Base-by-base conservation (phyloP, 202 grass and related monocot genomes). In the Zoysia matrella region DNA sequence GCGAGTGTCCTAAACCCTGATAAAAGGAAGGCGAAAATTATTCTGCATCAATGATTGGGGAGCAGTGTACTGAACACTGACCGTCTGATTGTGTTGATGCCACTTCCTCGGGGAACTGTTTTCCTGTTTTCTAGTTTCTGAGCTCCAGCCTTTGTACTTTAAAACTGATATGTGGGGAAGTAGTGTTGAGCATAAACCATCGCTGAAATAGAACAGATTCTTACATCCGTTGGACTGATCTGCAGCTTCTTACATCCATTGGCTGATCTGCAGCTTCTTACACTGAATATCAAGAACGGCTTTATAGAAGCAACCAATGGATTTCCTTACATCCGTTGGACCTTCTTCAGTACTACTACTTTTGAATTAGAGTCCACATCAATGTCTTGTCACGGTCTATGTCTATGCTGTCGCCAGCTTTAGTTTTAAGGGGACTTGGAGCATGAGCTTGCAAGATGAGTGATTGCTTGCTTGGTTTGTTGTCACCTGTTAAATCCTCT, bases 1-100 rank as follows among this genome's bases (percentile, higher is more conserved):
- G 82, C 36, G 16, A 72, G n/a, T 73, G 40, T 22, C 14, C 56
- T 58, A 58, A 58, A 18, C 8, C n/a, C 46, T 40, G 36, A 52
- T 62, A 74, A 69, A 73, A 72, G 22, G 16, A 47, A 61, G n/a
- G 39, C 10, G 41, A 14, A 61, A 83, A 76, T 82, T 74, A 54
- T 79, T 39, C 83, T 18, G 41, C 52, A 6, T 56, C 79, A 86
- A 86, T 86, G 88, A 86, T 86, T 89, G 79, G 75, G 77, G 61
- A 62, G 47, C 63, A 81, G 74, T 82, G 82, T 89, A 82, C 72
- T 76, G 14, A 80, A 50, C 64, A 88, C 66, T 87, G 62, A 73
- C 73, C 16, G 46, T 66, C 52, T 82, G 66, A 48, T 72, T 36
- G 40, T 62, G 22, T 39, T 47, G 18, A 16, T 43, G 61, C 61